Conservation (phyloP, 1,139 yeast genomes). For the Wickerhamomyces sp. region DNA sequence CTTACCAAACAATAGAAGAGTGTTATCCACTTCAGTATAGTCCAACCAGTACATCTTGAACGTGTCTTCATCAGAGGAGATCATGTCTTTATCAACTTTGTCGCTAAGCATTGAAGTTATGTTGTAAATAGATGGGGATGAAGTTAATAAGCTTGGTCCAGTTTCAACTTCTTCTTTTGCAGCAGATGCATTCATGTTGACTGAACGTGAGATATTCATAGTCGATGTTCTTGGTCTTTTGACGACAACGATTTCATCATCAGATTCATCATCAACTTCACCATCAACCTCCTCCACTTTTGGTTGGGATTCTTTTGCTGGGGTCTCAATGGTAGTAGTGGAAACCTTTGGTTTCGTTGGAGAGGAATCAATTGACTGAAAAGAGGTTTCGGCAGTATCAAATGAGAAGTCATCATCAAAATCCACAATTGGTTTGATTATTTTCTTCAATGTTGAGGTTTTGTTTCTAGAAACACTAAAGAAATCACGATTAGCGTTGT, state of each 20-base stretch:
- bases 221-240: slow-evolving; percentile 30
- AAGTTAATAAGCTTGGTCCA: slow-evolving; percentile 5
- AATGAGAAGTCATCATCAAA: slow-evolving; percentile 18
- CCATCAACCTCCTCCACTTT: slow-evolving; percentile 2
- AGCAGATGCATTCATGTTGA: slow-evolving; percentile 18
- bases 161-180: slow-evolving; percentile 8
- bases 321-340: slow-evolving; percentile 6
- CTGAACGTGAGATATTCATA: slow-evolving; percentile 29
- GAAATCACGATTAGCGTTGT: slow-evolving; percentile 11
- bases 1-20: slow-evolving; percentile 81
- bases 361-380: slow-evolving; percentile 22
- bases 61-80: slow-evolving; percentile 32
- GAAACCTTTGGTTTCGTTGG: slow-evolving; percentile 22
- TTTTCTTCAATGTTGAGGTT: slow-evolving; percentile 8
- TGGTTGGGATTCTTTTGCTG: too few relatives aligned
- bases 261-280: slow-evolving; percentile 26
- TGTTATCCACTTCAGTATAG: slow-evolving; percentile 70
- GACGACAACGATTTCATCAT: slow-evolving; percentile 32
- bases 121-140: slow-evolving; percentile 11
- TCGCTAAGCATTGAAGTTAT: slow-evolving; percentile 25
- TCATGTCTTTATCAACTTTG: slow-evolving; percentile 44
- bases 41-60: slow-evolving; percentile 89
- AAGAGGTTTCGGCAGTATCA: slow-evolving; percentile 18
- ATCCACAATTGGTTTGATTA: slow-evolving; percentile 5
- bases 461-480: slow-evolving; percentile 8